Base-by-base conservation (phyloP, 2,329 filamentous ascomycete genomes). In the Hypoxylon sp. region DNA sequence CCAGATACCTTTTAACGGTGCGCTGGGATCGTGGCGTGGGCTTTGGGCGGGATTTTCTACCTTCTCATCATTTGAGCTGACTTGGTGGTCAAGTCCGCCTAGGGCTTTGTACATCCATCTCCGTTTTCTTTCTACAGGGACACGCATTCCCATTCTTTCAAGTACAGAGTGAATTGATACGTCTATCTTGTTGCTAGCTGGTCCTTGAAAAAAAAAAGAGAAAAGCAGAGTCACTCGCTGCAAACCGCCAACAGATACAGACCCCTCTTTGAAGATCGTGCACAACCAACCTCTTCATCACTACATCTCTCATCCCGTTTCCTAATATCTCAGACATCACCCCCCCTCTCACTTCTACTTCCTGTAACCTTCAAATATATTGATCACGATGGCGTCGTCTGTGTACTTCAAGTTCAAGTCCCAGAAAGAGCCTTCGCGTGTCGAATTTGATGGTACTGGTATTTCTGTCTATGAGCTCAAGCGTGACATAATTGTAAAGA, bases 351-450 rank as follows among this genome's bases (percentile, higher is more conserved):
- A 49, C 54, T 42, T 51, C 42, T 54, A 18, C 49, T 64, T 40
- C 61, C 61, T 64, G 65, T 72, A 70, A 56, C 52, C 55, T 48
- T 46, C 61, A 65, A 63, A 62, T 68, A 67, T 54, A n/a, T 64
- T 78, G 28, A 60, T 40, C 82, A 88, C 76, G 76, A 97, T 97
- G 94, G 89, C 93, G 78, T 97, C 96, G 61, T 98, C 94, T 71
- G 96, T 99, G 77, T 98, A 97, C 82, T 99, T 97, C 92, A 97
- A 97, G 83, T 99, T 99, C 90, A 98, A 97, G 83, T 98, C 95
- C 73, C 93, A 96, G 78, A 97, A 93, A 83, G 96, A 98, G 78
- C 93, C 93, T 65, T 93, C 93, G 61, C 89, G 94, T 76, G 93
- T 99, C 75, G 92, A 94, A 76, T 98, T 99, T 80, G 95, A 99